Base-by-base conservation (phyloP, 495 filamentous ascomycete species). In the Penicillium atrosanguineum region DNA sequence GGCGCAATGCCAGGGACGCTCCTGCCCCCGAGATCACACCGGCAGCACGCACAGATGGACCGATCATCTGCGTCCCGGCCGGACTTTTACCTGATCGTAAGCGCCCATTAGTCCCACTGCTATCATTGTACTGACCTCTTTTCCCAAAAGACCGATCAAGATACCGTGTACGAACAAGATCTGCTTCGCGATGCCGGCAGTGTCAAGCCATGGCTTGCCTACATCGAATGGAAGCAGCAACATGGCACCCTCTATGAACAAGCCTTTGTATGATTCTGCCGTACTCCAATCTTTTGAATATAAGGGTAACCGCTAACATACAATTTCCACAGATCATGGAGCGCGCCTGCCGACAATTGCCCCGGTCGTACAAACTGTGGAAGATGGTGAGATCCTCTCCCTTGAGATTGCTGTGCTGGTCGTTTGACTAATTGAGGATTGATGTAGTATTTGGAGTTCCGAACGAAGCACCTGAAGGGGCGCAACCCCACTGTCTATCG, bases 321-420 rank as follows among this genome's bases (percentile, higher is more conserved):
- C 14, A 26, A 21, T 37, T n/a, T 52, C 18, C 11, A 12, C 49
- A 80, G 77, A 63, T 81, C 7, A 86, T 96, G 75, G 95, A 99
- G 74, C 82, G 95, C 56, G 93, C 95, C 31, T 95, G 91, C 67
- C 78, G 83, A 57, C 85, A 92, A 57, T 81, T 97, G 26, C 95
- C 95, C 36, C 83, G 95, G 55, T 97, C 91, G 21, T 97, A 96
- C 72, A 99, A 97, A 77, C 76, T 99, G 23, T 99, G 95, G 95
- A 99, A 97, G 75, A 88, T 93, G 85, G 89, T 93, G 75, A 50
- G 75, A 28, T 28, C 18, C 44, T 47, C 26, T 38, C 36, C 48
- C 20, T 14, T 40, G 36, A 6, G 23, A 48, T 18, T 23, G n/a
- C 11, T 11, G 21, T 11, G 4, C 7, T 20, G 7, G 15, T 7